These are phyloP conservation scores for Vitis amurensis DNA, from an alignment of 164 flowering plant species.

Conservation along the genomic window DNA sequence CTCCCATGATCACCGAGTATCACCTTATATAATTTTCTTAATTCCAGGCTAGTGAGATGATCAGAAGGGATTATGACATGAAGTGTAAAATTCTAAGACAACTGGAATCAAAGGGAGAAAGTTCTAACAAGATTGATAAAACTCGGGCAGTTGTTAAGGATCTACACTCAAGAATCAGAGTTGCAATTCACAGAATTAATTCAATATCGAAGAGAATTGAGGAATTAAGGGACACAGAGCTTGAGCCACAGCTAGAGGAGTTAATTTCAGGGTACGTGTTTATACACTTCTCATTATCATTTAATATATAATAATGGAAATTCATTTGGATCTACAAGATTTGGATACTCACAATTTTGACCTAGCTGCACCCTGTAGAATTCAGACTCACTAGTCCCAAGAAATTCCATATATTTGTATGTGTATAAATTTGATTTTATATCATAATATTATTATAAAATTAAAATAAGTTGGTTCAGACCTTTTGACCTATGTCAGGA, in stretches of 20 bases:
- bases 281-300: not conserved
- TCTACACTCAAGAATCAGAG: constrained; percentile 82
- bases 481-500: no score
- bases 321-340: no score
- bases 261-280: constrained; percentile 78
- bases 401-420: no score
- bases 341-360: no score
- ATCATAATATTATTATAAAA: no score
- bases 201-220: constrained; percentile 88
- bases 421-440: no score
- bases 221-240: constrained; percentile 87
- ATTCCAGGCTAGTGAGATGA: constrained; percentile 77
- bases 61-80: constrained; percentile 70
- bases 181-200: constrained; percentile 83
- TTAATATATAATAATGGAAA: not conserved
- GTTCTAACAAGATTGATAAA: constrained; percentile 49
- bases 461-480: no score
- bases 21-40: not conserved
- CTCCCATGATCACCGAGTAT: no score
- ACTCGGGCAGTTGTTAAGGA: constrained; percentile 91
- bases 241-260: constrained; percentile 96
- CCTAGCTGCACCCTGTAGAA: no score
- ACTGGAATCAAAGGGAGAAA: constrained; percentile 65
- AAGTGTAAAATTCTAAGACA: constrained; percentile 69
- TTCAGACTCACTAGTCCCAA: no score